Evolutionary conservation across 169 alveolate genomes (phyloP).

Genomic region (Plasmodium adleri): DNA sequence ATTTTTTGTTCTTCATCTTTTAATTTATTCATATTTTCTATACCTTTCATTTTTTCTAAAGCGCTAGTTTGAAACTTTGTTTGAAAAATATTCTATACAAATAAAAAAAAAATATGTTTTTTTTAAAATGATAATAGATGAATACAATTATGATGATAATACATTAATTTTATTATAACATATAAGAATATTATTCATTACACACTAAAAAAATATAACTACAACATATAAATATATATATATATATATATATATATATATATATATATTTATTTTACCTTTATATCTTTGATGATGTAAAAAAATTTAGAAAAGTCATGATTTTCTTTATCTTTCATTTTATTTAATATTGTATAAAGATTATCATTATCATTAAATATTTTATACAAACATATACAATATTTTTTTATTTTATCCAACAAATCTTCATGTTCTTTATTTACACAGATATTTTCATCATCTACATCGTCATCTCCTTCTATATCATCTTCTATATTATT

Average conservation of each 20-base stretch:
- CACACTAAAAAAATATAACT: too few relatives aligned
- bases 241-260: too few relatives aligned
- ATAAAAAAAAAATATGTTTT: not conserved
- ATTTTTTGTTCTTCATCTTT: conserved; percentile 57
- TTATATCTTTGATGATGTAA: conserved; percentile 39
- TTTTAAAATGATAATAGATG: not conserved
- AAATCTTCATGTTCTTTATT: conserved; percentile 44
- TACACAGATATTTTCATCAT: not conserved
- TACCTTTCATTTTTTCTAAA: conserved; percentile 21
- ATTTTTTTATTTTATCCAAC: conserved; percentile 54
- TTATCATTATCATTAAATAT: conserved; percentile 33
- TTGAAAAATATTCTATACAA: conserved; percentile 30
- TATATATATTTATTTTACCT: conserved; percentile 1
- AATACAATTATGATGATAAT: not conserved
- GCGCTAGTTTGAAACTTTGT: conserved; percentile 66
- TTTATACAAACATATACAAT: conserved; percentile 32
- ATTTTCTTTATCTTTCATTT: conserved; percentile 29
- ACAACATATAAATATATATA: too few relatives aligned
- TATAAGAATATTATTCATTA: too few relatives aligned
- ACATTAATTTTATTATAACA: too few relatives aligned
- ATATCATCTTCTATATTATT: not conserved
- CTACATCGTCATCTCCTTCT: not conserved
- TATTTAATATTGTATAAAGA: conserved; percentile 1
- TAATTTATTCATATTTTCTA: conserved; percentile 16
- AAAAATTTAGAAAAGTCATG: conserved; percentile 62